Base-by-base conservation (phyloP, 257 asterid genomes). In the Nicotiana undulata region DNA sequence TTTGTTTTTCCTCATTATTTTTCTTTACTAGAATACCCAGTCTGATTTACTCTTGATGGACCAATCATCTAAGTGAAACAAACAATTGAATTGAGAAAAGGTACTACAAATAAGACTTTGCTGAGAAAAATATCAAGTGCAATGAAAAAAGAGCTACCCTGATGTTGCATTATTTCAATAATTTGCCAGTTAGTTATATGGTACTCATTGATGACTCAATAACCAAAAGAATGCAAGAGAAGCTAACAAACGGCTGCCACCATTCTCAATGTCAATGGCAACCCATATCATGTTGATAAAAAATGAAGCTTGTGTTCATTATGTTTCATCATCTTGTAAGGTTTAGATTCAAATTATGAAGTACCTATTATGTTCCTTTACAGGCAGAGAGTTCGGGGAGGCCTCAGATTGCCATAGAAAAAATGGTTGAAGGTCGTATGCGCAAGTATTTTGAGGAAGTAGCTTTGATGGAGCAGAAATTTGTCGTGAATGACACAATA, bases 391-490 rank as follows among this genome's bases (percentile, higher is more conserved):
- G 94, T 87, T 86, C 97, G 0, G 97, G 97, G 81, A 96, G 94
- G 91, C 83, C 97, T 77, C 92, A 90, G 89, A 87, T 88, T 92
- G 96, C 98, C 37, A 85, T 91, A 68, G 97, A 96, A 84, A 92
- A 90, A 87, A 96, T 94, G 94, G 93, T 96, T 40, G 99, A 96
- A 89, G 99, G 98, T 13, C 94, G 97, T 74, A 81, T 96, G 80
- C 89, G 97, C 84, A 96, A 94, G 87, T 96, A 94, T 82, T 96
- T 77, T 55, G 99, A 94, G 88, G 99, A 96, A 85, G 98, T 93
- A 81, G 99, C 91, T 77, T 89, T 96, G 77, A 84, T 96, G 97
- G 98, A 96, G 90, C 99, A 96, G 88, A 94, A 96, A 80, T 94
- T 96, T 85, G 83, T 96, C 34, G 90, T 94, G 70, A 86, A 95